Percentiles rank a stretch among this genome's conserved stretches.
Conservation (phyloP, 768 basidiomycete genomes). For the Termitomyces sp. region DNA sequence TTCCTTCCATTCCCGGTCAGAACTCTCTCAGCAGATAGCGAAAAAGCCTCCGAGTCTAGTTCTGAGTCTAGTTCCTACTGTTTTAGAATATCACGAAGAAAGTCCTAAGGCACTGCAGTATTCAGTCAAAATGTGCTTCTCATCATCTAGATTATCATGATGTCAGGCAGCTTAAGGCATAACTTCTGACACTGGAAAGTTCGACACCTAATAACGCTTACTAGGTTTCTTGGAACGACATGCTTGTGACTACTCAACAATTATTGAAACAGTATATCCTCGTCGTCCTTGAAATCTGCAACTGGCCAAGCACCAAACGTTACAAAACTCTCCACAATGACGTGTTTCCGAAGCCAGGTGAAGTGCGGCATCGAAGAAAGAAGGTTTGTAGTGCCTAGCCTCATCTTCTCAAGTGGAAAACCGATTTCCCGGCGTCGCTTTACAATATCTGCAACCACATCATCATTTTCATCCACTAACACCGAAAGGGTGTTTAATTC, state of each 20-base stretch:
- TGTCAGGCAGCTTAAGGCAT: background rate
- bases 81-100: background rate
- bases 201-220: background rate
- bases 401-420: conserved; percentile 23
- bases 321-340: conserved; percentile 20
- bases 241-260: background rate
- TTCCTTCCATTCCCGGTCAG: background rate
- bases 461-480: conserved; percentile 20
- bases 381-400: conserved; percentile 19
- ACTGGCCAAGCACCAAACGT: conserved; percentile 26
- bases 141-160: background rate
- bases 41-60: background rate
- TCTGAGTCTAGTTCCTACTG: too few relatives aligned
- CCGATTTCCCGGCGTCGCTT: conserved; percentile 17
- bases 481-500: conserved; percentile 23
- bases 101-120: background rate
- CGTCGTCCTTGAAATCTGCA: conserved; percentile 20
- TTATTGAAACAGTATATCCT: conserved; percentile 21
- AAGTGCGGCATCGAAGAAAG: conserved; percentile 12
- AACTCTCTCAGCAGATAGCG: background rate
- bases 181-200: background rate
- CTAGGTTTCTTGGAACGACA: background rate
- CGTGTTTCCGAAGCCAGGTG: conserved; percentile 10
- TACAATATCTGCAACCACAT: conserved; percentile 19
- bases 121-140: background rate